These are phyloP conservation scores for Daedaleopsis sinensis DNA, from an alignment of 768 basidiomycete genomes.

Conservation along the genomic window DNA sequence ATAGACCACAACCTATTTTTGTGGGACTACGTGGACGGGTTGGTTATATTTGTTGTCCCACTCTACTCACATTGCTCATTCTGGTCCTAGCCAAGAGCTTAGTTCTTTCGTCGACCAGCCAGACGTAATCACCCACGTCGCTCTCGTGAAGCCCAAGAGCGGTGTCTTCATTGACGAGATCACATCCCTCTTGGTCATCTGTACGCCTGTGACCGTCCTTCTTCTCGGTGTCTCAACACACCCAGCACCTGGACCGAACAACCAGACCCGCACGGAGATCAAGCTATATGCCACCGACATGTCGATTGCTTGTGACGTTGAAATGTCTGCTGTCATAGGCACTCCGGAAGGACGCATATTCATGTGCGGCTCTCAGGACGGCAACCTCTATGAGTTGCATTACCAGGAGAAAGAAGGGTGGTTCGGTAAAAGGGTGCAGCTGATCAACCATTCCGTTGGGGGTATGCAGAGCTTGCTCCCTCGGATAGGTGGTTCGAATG, in stretches of 20 bases:
- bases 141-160: conserved; percentile 82
- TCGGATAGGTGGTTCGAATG: conserved; percentile 61
- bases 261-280: conserved; percentile 63
- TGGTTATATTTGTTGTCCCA: conserved; percentile 31
- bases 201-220: conserved; percentile 80
- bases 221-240: conserved; percentile 79
- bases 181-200: conserved; percentile 84
- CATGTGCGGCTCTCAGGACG: conserved; percentile 85
- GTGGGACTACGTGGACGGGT: conserved; percentile 98
- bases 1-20: conserved; percentile 93
- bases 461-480: conserved; percentile 81
- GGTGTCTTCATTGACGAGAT: conserved; percentile 94
- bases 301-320: conserved; percentile 72
- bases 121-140: conserved; percentile 87
- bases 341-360: conserved; percentile 87
- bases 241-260: conserved; percentile 42
- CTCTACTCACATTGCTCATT: background rate
- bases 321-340: conserved; percentile 84
- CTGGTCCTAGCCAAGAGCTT: conserved; percentile 67
- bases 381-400: conserved; percentile 88
- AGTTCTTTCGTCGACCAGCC: conserved; percentile 90
- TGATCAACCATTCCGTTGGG: conserved; percentile 87
- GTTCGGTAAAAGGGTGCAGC: conserved; percentile 85
- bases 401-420: conserved; percentile 91
- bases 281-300: conserved; percentile 92